These are phyloP conservation scores for Aspergillus pseudonomiae DNA, from an alignment of 2,329 filamentous ascomycete genomes.

Conservation along the genomic window DNA sequence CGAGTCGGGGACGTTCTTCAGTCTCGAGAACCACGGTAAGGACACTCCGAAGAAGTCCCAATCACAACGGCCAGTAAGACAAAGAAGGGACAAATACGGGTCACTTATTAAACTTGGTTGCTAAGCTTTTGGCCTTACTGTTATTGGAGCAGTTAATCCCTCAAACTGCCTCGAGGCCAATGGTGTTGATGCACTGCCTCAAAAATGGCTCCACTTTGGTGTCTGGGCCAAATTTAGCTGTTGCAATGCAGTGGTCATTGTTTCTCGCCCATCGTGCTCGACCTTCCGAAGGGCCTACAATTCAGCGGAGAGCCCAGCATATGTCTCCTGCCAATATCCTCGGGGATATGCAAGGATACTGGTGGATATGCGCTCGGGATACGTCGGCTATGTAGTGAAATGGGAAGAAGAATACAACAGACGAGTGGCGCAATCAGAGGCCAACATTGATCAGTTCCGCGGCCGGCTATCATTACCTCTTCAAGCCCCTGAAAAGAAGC, in stretches of 20 bases:
- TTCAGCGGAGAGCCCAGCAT: too few species aligned
- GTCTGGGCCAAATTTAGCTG: neutral
- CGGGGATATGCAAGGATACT: neutral
- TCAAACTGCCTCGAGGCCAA: neutral
- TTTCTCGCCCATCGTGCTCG: neutral
- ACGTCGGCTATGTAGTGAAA: neutral
- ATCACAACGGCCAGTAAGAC: neutral
- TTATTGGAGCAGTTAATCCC: slow-evolving; percentile 7
- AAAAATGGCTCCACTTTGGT: neutral
- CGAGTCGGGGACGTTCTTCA: neutral
- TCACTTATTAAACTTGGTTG: neutral
- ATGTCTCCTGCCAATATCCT: neutral
- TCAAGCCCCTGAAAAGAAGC: neutral
- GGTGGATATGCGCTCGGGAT: neutral
- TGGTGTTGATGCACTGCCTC: neutral
- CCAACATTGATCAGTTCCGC: neutral
- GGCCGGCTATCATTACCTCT: neutral
- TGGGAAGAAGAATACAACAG: neutral
- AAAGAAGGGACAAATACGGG: neutral
- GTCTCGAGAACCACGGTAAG: too few species aligned
- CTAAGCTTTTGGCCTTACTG: neutral
- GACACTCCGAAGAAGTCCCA: neutral
- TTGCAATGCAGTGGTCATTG: neutral
- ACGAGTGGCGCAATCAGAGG: neutral
- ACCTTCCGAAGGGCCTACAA: too few species aligned